These are phyloP conservation scores for Talaromyces islandicus DNA, from an alignment of 2,329 filamentous ascomycete genomes.

Conservation along the genomic window DNA sequence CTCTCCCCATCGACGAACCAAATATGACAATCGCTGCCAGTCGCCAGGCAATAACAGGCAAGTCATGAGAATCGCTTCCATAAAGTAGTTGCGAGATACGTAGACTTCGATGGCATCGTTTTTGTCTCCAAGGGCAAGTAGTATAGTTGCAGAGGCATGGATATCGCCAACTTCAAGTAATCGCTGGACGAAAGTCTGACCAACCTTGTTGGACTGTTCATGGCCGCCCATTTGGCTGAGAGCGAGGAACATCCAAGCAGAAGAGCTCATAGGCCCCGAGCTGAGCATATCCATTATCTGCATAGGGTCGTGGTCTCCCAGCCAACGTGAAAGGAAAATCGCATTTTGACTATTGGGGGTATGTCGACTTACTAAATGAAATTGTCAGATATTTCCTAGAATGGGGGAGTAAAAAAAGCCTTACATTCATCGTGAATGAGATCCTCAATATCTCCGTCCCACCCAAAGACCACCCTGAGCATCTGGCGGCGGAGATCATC, in stretches of 20 bases:
- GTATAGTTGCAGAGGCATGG: conserved; percentile 85
- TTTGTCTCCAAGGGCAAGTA: conserved; percentile 85
- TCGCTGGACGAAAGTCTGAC: conserved; percentile 82
- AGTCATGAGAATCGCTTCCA: conserved; percentile 87
- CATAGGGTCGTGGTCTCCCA: conserved; percentile 77
- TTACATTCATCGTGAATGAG: conserved; percentile 75
- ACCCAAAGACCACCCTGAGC: conserved; percentile 90
- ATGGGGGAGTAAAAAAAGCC: conserved; percentile 17
- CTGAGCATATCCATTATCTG: conserved; percentile 69
- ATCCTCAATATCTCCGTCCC: conserved; percentile 76
- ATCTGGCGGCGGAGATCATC: conserved; percentile 84
- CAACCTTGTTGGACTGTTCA: conserved; percentile 80
- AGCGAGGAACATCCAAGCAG: conserved; percentile 95
- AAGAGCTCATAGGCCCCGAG: conserved; percentile 81
- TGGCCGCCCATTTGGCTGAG: conserved; percentile 77
- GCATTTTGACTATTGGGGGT: conserved; percentile 66
- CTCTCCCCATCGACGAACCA: conserved; percentile 93
- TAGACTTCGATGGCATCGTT: conserved; percentile 97
- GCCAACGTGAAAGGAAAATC: conserved; percentile 85
- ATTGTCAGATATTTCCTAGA: neutral
- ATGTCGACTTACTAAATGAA: conserved; percentile 57
- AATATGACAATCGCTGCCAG: conserved; percentile 83
- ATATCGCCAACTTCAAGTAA: conserved; percentile 84
- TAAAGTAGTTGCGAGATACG: conserved; percentile 79
- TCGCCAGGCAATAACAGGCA: conserved; percentile 76